phyloP scores from a whole-genome alignment of 108 stramenopile genomes.

The Nannochloropsis gaditana region DNA sequence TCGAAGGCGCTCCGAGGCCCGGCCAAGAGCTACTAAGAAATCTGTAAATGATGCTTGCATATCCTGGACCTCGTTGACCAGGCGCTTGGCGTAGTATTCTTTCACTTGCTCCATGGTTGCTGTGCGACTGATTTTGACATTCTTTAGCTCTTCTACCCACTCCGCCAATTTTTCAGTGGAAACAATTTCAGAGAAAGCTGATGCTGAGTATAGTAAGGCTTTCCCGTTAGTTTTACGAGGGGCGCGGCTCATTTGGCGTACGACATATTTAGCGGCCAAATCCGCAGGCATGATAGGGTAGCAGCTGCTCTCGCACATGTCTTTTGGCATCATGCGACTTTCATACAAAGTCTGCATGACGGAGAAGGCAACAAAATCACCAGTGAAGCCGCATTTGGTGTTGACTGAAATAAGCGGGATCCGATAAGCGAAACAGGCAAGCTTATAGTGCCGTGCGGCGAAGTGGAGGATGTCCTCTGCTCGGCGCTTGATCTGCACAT shows the following conservation, averaged over 20 bases:
- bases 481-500: constrained; percentile 9
- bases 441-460: neutral
- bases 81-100: neutral
- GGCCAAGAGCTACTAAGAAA: neutral
- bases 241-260: constrained; percentile 13
- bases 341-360: constrained; percentile 20
- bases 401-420: constrained; percentile 20
- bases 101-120: neutral
- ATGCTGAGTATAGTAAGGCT: neutral
- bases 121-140: neutral
- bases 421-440: neutral
- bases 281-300: neutral
- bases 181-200: neutral
- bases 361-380: neutral
- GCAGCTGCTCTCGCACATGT: constrained; percentile 3
- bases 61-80: neutral
- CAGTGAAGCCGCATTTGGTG: neutral
- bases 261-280: neutral
- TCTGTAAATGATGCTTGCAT: constrained; percentile 11
- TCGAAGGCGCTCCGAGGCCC: neutral
- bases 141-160: constrained; percentile 16
- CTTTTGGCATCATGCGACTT: constrained; percentile 15
- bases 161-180: neutral
- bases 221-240: constrained; percentile 5
- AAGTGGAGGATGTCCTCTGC: constrained; percentile 9